Conservation (phyloP, 1,284 basidiomycete genomes). For the Cryptococcus sp. region DNA sequence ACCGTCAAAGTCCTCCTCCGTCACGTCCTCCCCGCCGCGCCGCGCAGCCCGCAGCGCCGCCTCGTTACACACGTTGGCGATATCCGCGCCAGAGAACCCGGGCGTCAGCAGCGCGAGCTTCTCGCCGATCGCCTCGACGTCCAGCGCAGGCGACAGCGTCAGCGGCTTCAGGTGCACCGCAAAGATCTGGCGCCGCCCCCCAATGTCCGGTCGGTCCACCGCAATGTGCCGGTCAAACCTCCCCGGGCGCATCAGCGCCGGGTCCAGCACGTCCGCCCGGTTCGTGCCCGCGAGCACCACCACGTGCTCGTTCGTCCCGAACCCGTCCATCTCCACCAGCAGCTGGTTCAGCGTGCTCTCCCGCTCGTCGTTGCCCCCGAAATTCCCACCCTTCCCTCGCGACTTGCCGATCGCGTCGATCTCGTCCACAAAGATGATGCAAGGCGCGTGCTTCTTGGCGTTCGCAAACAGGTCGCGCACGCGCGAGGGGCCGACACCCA, state of each 20-base stretch:
- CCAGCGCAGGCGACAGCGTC: conserved; percentile 62
- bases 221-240: conserved; percentile 97
- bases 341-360: conserved; percentile 98
- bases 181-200: conserved; percentile 91
- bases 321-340: conserved; percentile 99
- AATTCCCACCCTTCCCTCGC: conserved; percentile 78
- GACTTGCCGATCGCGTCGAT: conserved; percentile 98
- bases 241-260: conserved; percentile 91
- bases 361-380: conserved; percentile 96
- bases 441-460: conserved; percentile 95
- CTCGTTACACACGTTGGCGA: conserved; percentile 98
- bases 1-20: conserved; percentile 86
- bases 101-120: conserved; percentile 95
- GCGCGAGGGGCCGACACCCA: conserved; percentile 95
- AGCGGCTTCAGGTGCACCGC: conserved; percentile 87
- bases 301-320: conserved; percentile 91
- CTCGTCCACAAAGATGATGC: conserved; percentile 97
- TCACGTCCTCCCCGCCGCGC: conserved; percentile 71
- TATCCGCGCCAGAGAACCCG: conserved; percentile 97
- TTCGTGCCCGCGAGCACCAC: conserved; percentile 97
- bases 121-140: conserved; percentile 67
- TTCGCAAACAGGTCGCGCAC: conserved; percentile 96
- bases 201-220: conserved; percentile 92
- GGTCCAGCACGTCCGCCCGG: conserved; percentile 91
- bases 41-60: conserved; percentile 93